A percentile compares a stretch with the other conserved stretches of the same genome.
These are phyloP conservation scores for Phytophthora pini DNA, from an alignment of 352 stramenopile species.

Conservation along the genomic window DNA sequence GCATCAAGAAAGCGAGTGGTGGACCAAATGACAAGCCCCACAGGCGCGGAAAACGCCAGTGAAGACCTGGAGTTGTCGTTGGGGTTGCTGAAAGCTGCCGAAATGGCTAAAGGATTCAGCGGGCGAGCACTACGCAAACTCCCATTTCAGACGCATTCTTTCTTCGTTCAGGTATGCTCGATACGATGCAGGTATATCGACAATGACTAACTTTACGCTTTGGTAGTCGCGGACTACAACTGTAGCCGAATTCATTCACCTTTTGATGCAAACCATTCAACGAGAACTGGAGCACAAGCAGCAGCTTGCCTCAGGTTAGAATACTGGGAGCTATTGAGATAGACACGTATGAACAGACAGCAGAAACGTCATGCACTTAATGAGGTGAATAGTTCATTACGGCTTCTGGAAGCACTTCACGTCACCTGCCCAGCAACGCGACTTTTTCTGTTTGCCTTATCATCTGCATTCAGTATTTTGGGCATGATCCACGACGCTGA, in stretches of 20 bases:
- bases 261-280: slow-evolving; percentile 36
- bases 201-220: slow-evolving; percentile 10
- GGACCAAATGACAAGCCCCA: slow-evolving; percentile 43
- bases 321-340: neutral
- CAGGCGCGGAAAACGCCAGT: slow-evolving; percentile 8
- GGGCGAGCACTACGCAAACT: slow-evolving; percentile 84
- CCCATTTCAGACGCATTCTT: slow-evolving; percentile 82
- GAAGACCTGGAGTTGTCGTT: slow-evolving; percentile 39
- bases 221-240: slow-evolving; percentile 27
- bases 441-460: too few relatives aligned
- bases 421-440: too few relatives aligned
- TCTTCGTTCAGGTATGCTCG: slow-evolving; percentile 63
- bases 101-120: slow-evolving; percentile 70
- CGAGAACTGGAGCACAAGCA: slow-evolving; percentile 41
- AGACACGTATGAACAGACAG: neutral
- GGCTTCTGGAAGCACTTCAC: neutral
- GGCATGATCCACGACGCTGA: slow-evolving; percentile 22
- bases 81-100: slow-evolving; percentile 46
- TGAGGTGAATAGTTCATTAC: neutral
- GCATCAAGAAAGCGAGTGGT: slow-evolving; percentile 47
- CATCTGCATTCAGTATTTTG: neutral
- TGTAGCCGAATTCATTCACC: slow-evolving; percentile 32
- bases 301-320: slow-evolving; percentile 27
- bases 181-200: neutral
- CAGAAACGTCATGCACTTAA: neutral